phyloP scores from a whole-genome alignment of 441 rosid genomes.

The Mallotus japonicus region DNA sequence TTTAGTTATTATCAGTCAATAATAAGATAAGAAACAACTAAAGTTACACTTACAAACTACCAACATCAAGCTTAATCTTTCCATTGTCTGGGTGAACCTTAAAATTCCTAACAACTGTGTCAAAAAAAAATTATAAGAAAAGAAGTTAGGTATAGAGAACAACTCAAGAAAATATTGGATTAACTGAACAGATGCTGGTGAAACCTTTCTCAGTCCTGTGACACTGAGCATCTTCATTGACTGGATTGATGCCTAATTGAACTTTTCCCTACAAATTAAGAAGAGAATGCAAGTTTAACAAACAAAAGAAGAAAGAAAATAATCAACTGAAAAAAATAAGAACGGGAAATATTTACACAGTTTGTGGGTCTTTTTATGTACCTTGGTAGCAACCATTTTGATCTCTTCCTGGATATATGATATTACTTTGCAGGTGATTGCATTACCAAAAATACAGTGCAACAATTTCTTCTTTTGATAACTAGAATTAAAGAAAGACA shows the following conservation, averaged over 20 bases:
- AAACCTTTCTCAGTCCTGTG: slow-evolving; percentile 23
- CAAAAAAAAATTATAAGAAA: neutral
- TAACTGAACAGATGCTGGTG: neutral
- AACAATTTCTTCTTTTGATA: no score
- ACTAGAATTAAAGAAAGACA: no score
- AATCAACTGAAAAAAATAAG: neutral
- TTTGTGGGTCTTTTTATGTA: neutral
- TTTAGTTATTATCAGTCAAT: neutral
- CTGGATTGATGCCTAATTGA: slow-evolving; percentile 22
- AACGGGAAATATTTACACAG: neutral
- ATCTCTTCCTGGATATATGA: neutral
- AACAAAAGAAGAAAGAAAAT: neutral
- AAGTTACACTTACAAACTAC: slow-evolving; percentile 38
- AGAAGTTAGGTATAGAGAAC: slow-evolving; percentile 4
- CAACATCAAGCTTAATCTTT: slow-evolving; percentile 34
- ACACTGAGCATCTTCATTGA: slow-evolving; percentile 24
- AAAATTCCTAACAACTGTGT: slow-evolving; percentile 41
- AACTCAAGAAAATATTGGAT: slow-evolving; percentile 6
- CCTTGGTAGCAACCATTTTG: slow-evolving; percentile 19
- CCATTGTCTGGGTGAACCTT: slow-evolving; percentile 48
- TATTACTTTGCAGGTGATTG: slow-evolving; percentile 5
- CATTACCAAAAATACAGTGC: neutral
- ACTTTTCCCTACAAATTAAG: slow-evolving; percentile 29
- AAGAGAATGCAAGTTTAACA: neutral
- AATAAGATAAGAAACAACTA: neutral